A percentile compares a stretch with the other conserved stretches of the same genome.
Evolutionary conservation across 352 stramenopile species (phyloP).

Genomic region (Globisporangium acanthophoron): DNA sequence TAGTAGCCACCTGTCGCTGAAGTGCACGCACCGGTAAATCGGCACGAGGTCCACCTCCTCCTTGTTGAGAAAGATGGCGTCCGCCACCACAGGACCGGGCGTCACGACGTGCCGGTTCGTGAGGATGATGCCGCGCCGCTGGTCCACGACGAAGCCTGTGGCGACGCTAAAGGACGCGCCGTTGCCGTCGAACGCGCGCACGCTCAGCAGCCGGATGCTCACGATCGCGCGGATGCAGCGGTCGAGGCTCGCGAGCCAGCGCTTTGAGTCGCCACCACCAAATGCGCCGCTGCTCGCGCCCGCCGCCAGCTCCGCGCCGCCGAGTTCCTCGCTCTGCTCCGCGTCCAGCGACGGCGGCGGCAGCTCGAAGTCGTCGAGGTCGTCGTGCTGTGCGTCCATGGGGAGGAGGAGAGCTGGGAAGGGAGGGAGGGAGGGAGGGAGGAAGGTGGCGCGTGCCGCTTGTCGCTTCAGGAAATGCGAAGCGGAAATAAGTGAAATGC

Average conservation of each 20-base stretch:
- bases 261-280: slow-evolving; percentile 45
- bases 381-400: slow-evolving; percentile 15
- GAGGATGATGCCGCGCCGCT: slow-evolving; percentile 82
- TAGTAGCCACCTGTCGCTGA: no score
- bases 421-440: background rate
- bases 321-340: slow-evolving; percentile 14
- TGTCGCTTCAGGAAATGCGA: background rate
- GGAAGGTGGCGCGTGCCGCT: background rate
- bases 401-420: background rate
- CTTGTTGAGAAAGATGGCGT: slow-evolving; percentile 93
- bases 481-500: background rate
- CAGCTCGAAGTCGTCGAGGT: slow-evolving; percentile 10
- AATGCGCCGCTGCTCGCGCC: background rate
- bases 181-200: slow-evolving; percentile 87
- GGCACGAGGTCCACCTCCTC: slow-evolving; percentile 89
- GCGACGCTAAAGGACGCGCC: slow-evolving; percentile 82
- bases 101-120: slow-evolving; percentile 93
- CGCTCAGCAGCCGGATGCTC: slow-evolving; percentile 82
- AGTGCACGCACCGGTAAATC: slow-evolving; percentile 59
- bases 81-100: slow-evolving; percentile 77
- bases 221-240: slow-evolving; percentile 75
- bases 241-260: slow-evolving; percentile 69
- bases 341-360: background rate
- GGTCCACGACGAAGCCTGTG: slow-evolving; percentile 91
- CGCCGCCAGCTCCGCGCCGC: slow-evolving; percentile 8